phyloP scores from a whole-genome alignment of 2,329 filamentous ascomycete genomes.

The Hypoxylon sp. region DNA sequence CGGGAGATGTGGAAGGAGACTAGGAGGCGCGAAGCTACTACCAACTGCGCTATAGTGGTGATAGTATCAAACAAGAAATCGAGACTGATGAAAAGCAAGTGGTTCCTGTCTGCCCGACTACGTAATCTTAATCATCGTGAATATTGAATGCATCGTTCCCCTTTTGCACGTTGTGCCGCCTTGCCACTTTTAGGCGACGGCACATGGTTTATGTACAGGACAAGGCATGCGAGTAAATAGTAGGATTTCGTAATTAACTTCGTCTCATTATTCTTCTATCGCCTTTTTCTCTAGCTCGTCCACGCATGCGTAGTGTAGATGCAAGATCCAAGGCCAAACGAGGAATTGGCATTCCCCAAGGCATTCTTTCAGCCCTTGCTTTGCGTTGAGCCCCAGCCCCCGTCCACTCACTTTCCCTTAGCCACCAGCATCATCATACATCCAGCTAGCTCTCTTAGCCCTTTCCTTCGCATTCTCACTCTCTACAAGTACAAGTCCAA shows the following conservation, averaged over 20 bases:
- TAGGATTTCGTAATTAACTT: conserved; percentile 9
- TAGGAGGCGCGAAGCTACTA: not conserved
- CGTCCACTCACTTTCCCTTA: not conserved
- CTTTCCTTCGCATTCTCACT: not conserved
- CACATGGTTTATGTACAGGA: not conserved
- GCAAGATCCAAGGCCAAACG: not conserved
- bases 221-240: not conserved
- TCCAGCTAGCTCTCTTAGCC: not conserved
- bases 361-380: not conserved
- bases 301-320: not conserved
- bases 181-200: not conserved
- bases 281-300: conserved; percentile 10
- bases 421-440: not conserved
- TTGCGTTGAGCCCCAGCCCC: not conserved
- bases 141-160: not conserved
- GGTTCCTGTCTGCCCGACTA: not conserved
- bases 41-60: conserved; percentile 19
- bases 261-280: not conserved
- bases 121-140: conserved; percentile 1
- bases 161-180: not conserved
- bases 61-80: conserved; percentile 31
- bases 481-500: not conserved
- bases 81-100: conserved; percentile 39
- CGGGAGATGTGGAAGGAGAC: conserved; percentile 2
- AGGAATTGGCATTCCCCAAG: not conserved